Conservation (phyloP, 257 asterid species). For the Solanum paucissectum region DNA sequence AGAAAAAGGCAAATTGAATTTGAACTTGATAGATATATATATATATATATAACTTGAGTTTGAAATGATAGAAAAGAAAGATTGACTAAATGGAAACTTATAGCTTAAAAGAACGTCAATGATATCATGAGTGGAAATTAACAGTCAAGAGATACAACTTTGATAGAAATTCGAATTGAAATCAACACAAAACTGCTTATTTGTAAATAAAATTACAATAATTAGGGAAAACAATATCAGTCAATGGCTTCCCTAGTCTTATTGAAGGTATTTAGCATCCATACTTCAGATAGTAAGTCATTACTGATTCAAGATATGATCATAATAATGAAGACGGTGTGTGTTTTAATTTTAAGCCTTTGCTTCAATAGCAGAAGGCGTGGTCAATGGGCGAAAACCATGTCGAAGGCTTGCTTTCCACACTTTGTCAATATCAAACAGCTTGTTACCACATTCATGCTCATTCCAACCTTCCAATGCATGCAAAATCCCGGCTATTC, state of each 20-base stretch:
- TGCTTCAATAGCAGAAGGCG: not conserved
- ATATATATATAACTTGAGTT: too few relatives aligned
- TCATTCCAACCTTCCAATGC: conserved; percentile 64
- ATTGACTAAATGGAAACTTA: not conserved
- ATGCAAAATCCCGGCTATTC: conserved; percentile 67
- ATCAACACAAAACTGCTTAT: not conserved
- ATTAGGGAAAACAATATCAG: not conserved
- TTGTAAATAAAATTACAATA: not conserved
- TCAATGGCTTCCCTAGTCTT: not conserved
- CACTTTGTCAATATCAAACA: conserved; percentile 37
- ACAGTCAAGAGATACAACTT: not conserved
- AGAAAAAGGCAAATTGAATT: too few relatives aligned
- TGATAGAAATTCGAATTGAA: not conserved
- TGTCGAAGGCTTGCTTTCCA: conserved; percentile 63
- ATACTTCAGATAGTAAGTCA: not conserved
- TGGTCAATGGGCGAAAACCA: conserved; percentile 49
- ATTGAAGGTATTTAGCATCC: not conserved
- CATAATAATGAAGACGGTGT: too few relatives aligned
- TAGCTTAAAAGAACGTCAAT: not conserved
- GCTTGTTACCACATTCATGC: conserved; percentile 67
- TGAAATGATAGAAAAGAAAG: too few relatives aligned
- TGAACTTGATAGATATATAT: too few relatives aligned
- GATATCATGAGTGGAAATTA: too few relatives aligned
- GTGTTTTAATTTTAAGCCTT: not conserved
- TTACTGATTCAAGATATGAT: not conserved